Percentiles rank a stretch among this genome's conserved stretches.
These are phyloP conservation scores for Circinella minor DNA, from an alignment of 371 early-diverging fungal genomes.

Conservation along the genomic window DNA sequence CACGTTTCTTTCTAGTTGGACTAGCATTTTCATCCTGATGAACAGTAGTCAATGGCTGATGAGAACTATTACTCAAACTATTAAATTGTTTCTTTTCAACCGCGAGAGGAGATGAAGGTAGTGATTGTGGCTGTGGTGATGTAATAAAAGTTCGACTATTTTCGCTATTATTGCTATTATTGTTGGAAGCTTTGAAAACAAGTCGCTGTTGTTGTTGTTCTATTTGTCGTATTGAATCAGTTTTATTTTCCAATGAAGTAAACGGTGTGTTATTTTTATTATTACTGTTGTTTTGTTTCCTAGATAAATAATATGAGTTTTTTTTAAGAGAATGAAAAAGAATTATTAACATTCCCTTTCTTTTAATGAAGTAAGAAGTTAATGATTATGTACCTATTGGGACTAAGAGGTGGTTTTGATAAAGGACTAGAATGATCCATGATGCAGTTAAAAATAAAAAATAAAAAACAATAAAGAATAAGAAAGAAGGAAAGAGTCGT, in stretches of 20 bases:
- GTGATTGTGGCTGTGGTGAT: neutral
- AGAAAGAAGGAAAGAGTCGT: neutral
- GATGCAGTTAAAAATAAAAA: neutral
- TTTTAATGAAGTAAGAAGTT: too few species aligned
- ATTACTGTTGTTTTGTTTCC: neutral
- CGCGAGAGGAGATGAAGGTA: too few species aligned
- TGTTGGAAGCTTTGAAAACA: neutral
- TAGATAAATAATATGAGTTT: neutral
- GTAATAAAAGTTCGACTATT: neutral
- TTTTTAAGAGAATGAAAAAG: neutral
- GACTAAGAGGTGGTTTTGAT: neutral
- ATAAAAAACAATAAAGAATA: neutral
- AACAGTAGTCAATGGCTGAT: neutral
- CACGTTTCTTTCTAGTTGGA: constrained; percentile 1
- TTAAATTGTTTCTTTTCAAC: neutral
- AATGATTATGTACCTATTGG: neutral
- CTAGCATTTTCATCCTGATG: constrained; percentile 14
- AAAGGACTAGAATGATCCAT: constrained; percentile 2
- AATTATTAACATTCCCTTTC: neutral
- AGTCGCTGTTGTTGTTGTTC: neutral
- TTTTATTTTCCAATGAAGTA: constrained; percentile 2
- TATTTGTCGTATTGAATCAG: neutral
- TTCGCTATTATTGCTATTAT: neutral
- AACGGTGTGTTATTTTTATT: neutral
- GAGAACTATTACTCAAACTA: neutral